Evolutionary conservation across 139 green algal genomes (phyloP), one percentile per base, ranked within the genome.

Genomic region (Coccomyxa sp.): DNA sequence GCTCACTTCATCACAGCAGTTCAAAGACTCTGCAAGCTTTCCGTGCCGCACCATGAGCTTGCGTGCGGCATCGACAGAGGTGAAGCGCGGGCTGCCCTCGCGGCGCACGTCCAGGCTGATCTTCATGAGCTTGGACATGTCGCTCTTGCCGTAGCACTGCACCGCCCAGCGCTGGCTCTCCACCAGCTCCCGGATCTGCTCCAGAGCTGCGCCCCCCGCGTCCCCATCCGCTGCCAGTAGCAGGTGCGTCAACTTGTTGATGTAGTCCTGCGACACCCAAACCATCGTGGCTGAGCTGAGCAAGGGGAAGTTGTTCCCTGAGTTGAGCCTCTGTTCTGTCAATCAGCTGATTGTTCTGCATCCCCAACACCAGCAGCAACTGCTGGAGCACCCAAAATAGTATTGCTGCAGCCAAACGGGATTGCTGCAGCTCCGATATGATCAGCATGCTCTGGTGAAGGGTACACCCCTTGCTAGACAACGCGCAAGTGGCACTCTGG

Each of bases 221-320:
- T 77, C 27, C 23, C 71, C 27, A 1, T 38, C 71, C 71, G 17
- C 21, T 71, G 63, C 71, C 71, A 77, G 71, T 12, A 77, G 71
- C 71, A 77, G 71, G 27, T 77, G 71, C 23, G 71, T 77, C 71
- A 77, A 38, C 71, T 59, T 58, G 76, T 32, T 80, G 76, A 59
- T 59, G 31, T 31, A 80, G 17, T 58, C 76, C 76, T 80, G 76
- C 76, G 58, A 78, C 21, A 27, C 21, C 71, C 71, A 78, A 58
- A 51, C 38, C 38, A 51, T 51, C 38, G 3, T 51, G 38, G 38
- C 38, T 51, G 38, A 51, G 38, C 38, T 51, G 3, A 51, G 38
- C 38, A 51, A 51, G 7, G 38, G 38, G 38, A 7, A 51, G 38
- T 51, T 51, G 3, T 51, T 51, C 38, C 38, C 38, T 3, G 38